Evolutionary conservation across 139 green algal genomes (phyloP).

Genomic region (Astrephomene gubernaculifera): DNA sequence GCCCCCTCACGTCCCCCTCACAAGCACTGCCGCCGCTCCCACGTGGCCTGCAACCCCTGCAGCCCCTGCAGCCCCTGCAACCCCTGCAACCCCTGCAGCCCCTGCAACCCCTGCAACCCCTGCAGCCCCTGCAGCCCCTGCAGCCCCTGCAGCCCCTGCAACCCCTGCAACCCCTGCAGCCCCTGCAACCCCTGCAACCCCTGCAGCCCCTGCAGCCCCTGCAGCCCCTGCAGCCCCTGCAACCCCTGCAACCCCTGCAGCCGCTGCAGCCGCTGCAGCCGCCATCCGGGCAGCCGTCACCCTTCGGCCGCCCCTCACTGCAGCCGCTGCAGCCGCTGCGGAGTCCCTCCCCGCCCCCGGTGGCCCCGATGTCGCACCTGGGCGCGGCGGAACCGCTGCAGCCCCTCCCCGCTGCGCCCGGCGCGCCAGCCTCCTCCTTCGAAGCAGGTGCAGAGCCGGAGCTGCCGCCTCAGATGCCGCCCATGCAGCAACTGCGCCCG

Average conservation of each 20-base stretch:
- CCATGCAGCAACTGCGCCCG: no score
- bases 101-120: neutral
- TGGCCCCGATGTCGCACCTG: no score
- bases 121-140: neutral
- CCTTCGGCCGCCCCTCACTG: no score
- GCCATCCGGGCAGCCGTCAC: no score
- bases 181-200: neutral
- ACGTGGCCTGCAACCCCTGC: slow-evolving; percentile 4
- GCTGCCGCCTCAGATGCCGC: no score
- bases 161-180: neutral
- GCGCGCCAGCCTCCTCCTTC: no score
- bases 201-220: neutral
- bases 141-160: neutral
- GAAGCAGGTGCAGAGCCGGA: no score
- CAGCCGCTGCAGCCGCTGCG: no score
- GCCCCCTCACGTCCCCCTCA: neutral
- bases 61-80: neutral
- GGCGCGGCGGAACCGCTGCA: no score
- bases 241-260: neutral
- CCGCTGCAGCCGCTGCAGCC: neutral
- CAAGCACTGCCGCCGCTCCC: neutral
- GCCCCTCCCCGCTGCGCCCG: no score
- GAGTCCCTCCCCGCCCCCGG: no score
- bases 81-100: slow-evolving; percentile 14
- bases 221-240: neutral